Percentiles rank a stretch among this genome's conserved stretches.
Conservation (phyloP, 1,284 basidiomycete genomes). For the Pascua guehoae region DNA sequence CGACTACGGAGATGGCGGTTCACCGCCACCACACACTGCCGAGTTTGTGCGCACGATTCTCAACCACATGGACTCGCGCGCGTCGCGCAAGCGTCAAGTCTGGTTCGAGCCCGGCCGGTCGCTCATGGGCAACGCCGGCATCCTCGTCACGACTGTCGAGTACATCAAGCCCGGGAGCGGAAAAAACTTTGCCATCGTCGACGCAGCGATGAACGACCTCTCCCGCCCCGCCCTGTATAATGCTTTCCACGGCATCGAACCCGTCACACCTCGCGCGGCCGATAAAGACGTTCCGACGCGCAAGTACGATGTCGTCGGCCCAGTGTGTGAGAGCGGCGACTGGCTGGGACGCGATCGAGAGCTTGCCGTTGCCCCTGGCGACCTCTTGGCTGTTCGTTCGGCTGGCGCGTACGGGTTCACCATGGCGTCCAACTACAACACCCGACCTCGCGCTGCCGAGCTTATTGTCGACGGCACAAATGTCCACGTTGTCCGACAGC, state of each 20-base stretch:
- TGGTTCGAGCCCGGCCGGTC: conserved; percentile 14
- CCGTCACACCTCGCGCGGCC: background rate
- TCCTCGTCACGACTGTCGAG: conserved; percentile 9
- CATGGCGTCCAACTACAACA: conserved; percentile 12
- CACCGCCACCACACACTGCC: background rate
- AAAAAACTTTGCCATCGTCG: conserved; percentile 14
- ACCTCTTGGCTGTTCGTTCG: conserved; percentile 4
- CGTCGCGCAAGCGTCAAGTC: background rate
- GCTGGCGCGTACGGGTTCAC: conserved; percentile 8
- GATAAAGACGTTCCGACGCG: background rate
- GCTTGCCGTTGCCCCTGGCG: background rate
- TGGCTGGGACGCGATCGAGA: conserved; percentile 6
- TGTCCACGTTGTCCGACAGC: conserved; percentile 6
- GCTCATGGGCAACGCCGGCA: conserved; percentile 7
- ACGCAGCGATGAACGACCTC: conserved; percentile 16
- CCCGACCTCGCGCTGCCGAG: conserved; percentile 8
- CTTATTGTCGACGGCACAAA: conserved; percentile 6
- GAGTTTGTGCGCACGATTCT: conserved; percentile 8
- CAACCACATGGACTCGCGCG: background rate
- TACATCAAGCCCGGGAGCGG: conserved; percentile 8
- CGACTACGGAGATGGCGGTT: conserved; percentile 10
- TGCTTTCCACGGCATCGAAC: conserved; percentile 8
- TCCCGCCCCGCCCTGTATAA: conserved; percentile 5
- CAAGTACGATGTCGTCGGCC: conserved; percentile 8
- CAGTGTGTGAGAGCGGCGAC: conserved; percentile 15